phyloP scores from a whole-genome alignment of 228 moss, liverwort and hornwort genomes.

The Sphagnum magellanicum region DNA sequence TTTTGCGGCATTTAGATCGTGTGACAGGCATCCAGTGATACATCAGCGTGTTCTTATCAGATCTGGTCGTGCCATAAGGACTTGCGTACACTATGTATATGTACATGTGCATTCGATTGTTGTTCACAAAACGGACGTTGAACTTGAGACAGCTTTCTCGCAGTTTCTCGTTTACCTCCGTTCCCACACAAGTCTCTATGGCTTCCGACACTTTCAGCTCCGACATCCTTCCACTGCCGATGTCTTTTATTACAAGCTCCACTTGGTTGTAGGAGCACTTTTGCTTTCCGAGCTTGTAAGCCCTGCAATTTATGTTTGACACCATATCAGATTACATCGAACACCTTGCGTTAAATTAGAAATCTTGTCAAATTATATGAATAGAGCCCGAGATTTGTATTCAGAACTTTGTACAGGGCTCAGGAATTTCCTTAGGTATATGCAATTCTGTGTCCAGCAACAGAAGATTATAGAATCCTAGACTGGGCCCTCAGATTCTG shows the following conservation, averaged over 20 bases:
- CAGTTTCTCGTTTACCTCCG: constrained; percentile 85
- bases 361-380: too few species aligned
- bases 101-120: constrained; percentile 79
- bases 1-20: constrained; percentile 90
- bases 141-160: constrained; percentile 97
- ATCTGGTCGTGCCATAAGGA: constrained; percentile 58
- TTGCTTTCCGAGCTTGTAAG: constrained; percentile 98
- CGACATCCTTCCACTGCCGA: constrained; percentile 54
- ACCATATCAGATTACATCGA: too few species aligned
- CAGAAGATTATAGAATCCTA: too few species aligned
- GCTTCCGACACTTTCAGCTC: constrained; percentile 95
- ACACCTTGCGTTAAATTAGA: too few species aligned
- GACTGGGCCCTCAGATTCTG: too few species aligned
- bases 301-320: constrained; percentile 35
- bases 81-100: constrained; percentile 93
- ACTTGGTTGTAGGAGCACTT: constrained; percentile 99
- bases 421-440: too few species aligned
- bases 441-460: too few species aligned
- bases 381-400: too few species aligned
- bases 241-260: constrained; percentile 84
- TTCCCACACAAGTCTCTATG: constrained; percentile 79
- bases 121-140: constrained; percentile 96
- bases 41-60: constrained; percentile 49
- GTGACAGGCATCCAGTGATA: constrained; percentile 99
- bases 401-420: too few species aligned